These are phyloP conservation scores for Sporobolomyces pararoseus DNA, from an alignment of 768 basidiomycete species.

Conservation along the genomic window DNA sequence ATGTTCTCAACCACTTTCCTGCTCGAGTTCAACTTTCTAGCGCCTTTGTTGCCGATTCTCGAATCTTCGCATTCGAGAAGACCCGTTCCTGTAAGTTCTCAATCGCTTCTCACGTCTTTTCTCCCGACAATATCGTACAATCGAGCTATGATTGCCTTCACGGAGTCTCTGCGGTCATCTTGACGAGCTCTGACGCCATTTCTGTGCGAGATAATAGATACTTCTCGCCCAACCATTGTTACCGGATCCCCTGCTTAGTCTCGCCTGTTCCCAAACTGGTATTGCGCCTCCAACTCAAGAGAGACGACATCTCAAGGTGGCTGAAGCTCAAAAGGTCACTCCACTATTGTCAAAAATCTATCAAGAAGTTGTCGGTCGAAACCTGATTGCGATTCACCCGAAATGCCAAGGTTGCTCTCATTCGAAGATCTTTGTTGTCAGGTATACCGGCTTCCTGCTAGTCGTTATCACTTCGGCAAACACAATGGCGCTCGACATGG, in stretches of 20 bases:
- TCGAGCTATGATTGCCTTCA: no score
- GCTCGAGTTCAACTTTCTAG: slow-evolving; percentile 11
- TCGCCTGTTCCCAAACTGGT: slow-evolving; percentile 10
- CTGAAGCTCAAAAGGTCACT: not conserved
- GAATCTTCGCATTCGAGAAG: not conserved
- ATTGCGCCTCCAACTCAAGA: not conserved
- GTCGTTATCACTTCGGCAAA: slow-evolving; percentile 35
- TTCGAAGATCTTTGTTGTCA: slow-evolving; percentile 24
- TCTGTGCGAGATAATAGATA: not conserved
- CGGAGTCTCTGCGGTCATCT: no score
- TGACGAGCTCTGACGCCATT: no score
- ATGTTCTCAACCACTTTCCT: not conserved
- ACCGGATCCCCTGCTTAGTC: not conserved
- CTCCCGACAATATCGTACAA: not conserved
- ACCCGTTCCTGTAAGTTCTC: slow-evolving; percentile 1
- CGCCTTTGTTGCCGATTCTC: not conserved
- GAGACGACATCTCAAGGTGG: not conserved
- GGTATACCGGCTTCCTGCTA: slow-evolving; percentile 25
- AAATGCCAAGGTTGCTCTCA: slow-evolving; percentile 15
- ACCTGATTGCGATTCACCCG: slow-evolving; percentile 15
- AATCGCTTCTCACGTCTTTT: not conserved
- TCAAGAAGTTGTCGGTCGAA: not conserved
- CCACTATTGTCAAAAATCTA: not conserved
- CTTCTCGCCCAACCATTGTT: not conserved
- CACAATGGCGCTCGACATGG: slow-evolving; percentile 27